phyloP scores from a whole-genome alignment of 139 green algal genomes.

The Tetraselmis chui region DNA sequence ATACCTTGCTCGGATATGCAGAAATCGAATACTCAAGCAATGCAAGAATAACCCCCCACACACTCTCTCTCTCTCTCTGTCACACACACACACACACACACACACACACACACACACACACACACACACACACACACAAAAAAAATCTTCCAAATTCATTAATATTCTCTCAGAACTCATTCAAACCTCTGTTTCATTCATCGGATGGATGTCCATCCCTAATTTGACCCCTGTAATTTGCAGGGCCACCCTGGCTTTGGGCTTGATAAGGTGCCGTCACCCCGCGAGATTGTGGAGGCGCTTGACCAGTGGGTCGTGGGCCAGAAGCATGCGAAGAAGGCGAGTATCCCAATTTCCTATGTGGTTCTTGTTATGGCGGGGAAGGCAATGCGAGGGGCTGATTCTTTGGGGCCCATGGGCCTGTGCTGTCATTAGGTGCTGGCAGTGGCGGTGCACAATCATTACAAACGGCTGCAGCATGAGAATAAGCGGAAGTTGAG shows the following conservation, averaged over 20 bases:
- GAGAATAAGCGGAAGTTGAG: conserved; percentile 26
- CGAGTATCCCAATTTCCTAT: neutral
- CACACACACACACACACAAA: neutral
- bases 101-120: too few species aligned
- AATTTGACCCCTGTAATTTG: neutral
- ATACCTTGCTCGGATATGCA: too few species aligned
- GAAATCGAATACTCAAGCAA: too few species aligned
- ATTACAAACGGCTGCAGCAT: conserved; percentile 73
- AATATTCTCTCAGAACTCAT: too few species aligned
- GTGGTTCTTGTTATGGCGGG: neutral
- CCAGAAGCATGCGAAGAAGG: conserved; percentile 68
- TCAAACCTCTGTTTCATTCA: too few species aligned
- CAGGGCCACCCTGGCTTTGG: neutral
- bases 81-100: too few species aligned
- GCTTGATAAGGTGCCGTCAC: conserved; percentile 40
- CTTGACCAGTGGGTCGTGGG: conserved; percentile 75
- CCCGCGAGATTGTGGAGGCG: conserved; percentile 55
- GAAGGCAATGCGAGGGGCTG: neutral
- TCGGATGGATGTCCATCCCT: too few species aligned
- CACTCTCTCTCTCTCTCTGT: too few species aligned
- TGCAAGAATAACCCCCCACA: too few species aligned
- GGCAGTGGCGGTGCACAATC: conserved; percentile 81
- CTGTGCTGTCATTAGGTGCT: conserved; percentile 38
- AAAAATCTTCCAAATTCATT: too few species aligned
- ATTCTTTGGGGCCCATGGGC: too few species aligned